These are phyloP conservation scores for Plasmodium chabaudi DNA, from an alignment of 169 alveolate genomes.

Conservation along the genomic window DNA sequence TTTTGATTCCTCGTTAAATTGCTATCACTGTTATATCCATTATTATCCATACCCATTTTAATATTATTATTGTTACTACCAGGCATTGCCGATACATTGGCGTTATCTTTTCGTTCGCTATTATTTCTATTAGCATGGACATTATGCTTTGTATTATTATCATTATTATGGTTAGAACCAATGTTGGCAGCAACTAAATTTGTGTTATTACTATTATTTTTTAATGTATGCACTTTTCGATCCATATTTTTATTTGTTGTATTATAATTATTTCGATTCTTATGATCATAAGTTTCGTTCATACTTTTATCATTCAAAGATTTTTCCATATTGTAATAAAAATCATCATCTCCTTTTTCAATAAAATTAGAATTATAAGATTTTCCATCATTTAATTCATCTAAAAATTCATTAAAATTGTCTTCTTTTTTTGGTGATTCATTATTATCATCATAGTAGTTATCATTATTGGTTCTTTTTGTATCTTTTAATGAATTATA, in stretches of 20 bases:
- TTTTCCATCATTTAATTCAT: constrained; percentile 31
- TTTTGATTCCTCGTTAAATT: constrained; percentile 18
- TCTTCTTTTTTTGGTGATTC: constrained; percentile 57
- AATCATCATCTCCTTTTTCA: constrained; percentile 34
- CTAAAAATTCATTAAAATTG: constrained; percentile 69
- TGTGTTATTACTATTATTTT: not conserved
- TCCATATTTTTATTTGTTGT: not conserved
- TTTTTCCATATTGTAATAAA: constrained; percentile 28
- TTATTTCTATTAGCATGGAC: not conserved
- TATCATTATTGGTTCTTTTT: not conserved
- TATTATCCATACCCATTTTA: not conserved
- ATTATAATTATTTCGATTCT: constrained; percentile 6
- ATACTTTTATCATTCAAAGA: constrained; percentile 34
- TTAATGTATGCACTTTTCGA: not conserved
- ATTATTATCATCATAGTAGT: constrained; percentile 1
- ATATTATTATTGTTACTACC: constrained; percentile 16
- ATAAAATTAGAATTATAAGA: not conserved
- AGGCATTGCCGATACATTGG: not conserved
- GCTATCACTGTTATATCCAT: constrained; percentile 74
- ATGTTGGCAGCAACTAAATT: not conserved
- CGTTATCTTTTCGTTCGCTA: not conserved
- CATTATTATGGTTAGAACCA: not conserved
- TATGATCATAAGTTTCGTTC: constrained; percentile 34
- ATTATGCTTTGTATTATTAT: not conserved
- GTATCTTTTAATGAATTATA: not conserved